A percentile compares a stretch with the other conserved stretches of the same genome.
phyloP scores from a whole-genome alignment of 805 yeast species.

The Wickerhamiella kurtzmanii region DNA sequence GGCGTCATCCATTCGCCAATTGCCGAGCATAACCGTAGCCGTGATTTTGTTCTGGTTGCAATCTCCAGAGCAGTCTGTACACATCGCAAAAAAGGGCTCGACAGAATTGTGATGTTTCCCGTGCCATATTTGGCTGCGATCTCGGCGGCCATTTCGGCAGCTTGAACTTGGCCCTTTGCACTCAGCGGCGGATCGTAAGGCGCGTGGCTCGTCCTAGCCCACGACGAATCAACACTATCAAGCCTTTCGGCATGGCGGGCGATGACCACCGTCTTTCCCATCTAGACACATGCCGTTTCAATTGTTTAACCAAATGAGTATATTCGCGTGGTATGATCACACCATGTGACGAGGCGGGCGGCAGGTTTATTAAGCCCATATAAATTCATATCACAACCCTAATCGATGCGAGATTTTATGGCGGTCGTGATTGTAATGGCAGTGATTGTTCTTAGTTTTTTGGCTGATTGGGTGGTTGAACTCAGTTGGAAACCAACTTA shows the following conservation, averaged over 20 bases:
- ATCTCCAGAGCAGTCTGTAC: slow-evolving; percentile 25
- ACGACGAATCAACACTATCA: slow-evolving; percentile 23
- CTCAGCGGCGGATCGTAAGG: slow-evolving; percentile 30
- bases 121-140: slow-evolving; percentile 6
- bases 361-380: too few species aligned
- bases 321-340: neutral
- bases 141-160: slow-evolving; percentile 3
- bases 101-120: slow-evolving; percentile 17
- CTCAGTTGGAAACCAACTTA: too few species aligned
- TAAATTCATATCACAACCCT: too few species aligned
- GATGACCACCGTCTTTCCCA: slow-evolving; percentile 15
- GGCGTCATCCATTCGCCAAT: slow-evolving; percentile 30
- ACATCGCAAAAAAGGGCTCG: slow-evolving; percentile 28
- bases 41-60: slow-evolving; percentile 11
- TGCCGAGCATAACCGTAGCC: slow-evolving; percentile 22
- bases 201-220: slow-evolving; percentile 24
- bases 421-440: too few species aligned
- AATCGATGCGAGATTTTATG: too few species aligned
- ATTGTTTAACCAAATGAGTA: neutral
- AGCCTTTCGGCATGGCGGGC: slow-evolving; percentile 27
- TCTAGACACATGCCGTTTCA: neutral
- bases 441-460: too few species aligned
- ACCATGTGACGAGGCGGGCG: neutral
- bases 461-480: too few species aligned
- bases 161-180: slow-evolving; percentile 4